Evolutionary conservation across 2,329 filamentous ascomycete species (phyloP).

Genomic region (Penicillium concentricum): DNA sequence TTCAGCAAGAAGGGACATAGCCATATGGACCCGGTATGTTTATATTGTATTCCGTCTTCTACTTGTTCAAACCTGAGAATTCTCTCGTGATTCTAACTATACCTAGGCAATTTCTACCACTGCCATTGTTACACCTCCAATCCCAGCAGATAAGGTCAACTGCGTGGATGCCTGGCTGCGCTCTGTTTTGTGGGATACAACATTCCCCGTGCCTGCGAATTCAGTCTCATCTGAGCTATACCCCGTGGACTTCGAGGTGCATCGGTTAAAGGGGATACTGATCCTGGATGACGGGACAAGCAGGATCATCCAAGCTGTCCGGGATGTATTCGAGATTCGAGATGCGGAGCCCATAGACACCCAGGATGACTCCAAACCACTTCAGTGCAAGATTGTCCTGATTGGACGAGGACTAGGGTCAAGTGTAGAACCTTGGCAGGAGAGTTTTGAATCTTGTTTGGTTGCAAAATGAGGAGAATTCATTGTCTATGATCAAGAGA

Average conservation of each 20-base stretch:
- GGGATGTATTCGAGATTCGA: constrained; percentile 89
- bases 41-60: neutral
- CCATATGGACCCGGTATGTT: constrained; percentile 75
- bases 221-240: constrained; percentile 18
- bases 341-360: constrained; percentile 49
- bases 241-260: constrained; percentile 67
- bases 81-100: neutral
- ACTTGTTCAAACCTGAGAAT: neutral
- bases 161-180: constrained; percentile 78
- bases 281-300: constrained; percentile 62
- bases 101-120: constrained; percentile 78
- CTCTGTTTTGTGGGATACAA: constrained; percentile 75
- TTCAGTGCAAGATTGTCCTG: constrained; percentile 47
- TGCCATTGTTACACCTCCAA: constrained; percentile 63
- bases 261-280: constrained; percentile 81
- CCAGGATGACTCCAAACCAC: constrained; percentile 18
- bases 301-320: constrained; percentile 84
- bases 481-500: neutral
- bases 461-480: neutral
- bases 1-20: constrained; percentile 77
- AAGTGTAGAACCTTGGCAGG: constrained; percentile 33
- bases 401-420: constrained; percentile 46
- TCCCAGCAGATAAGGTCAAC: constrained; percentile 59
- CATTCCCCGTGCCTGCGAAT: constrained; percentile 24
- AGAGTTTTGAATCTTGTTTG: constrained; percentile 36